Evolutionary conservation across 257 asterid genomes (phyloP).

Genomic region (Phtheirospermum japonicum): DNA sequence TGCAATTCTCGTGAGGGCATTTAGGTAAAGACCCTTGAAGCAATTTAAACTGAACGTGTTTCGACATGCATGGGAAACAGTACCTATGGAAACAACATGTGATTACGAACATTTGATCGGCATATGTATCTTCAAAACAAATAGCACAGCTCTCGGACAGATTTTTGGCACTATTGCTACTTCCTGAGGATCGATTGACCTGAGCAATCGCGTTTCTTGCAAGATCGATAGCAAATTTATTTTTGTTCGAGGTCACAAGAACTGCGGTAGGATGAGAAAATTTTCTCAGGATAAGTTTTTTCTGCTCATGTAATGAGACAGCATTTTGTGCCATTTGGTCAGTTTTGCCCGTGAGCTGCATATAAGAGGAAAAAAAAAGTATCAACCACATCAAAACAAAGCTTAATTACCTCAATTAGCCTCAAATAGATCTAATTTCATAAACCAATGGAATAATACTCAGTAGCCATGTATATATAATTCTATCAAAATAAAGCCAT

Average conservation of each 20-base stretch:
- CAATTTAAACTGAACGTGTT: slow-evolving; percentile 3
- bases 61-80: slow-evolving; percentile 10
- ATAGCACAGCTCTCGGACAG: background rate
- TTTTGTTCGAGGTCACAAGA: slow-evolving; percentile 28
- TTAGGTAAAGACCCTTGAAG: slow-evolving; percentile 3
- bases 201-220: slow-evolving; percentile 33
- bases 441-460: too few relatives aligned
- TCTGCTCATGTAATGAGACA: slow-evolving; percentile 35
- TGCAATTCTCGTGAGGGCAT: slow-evolving; percentile 7
- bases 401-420: background rate
- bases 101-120: background rate
- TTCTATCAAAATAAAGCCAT: background rate
- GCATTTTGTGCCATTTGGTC: slow-evolving; percentile 21
- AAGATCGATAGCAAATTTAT: slow-evolving; percentile 43
- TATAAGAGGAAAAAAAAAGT: background rate
- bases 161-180: background rate
- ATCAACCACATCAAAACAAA: slow-evolving; percentile 1
- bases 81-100: background rate
- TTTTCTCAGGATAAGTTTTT: slow-evolving; percentile 37
- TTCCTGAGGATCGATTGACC: background rate
- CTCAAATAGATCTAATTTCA: slow-evolving; percentile 1
- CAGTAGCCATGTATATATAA: background rate
- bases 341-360: slow-evolving; percentile 46
- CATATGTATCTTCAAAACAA: slow-evolving; percentile 1
- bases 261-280: slow-evolving; percentile 24